phyloP scores from a whole-genome alignment of 768 basidiomycete species.

The Obba rivulosa region DNA sequence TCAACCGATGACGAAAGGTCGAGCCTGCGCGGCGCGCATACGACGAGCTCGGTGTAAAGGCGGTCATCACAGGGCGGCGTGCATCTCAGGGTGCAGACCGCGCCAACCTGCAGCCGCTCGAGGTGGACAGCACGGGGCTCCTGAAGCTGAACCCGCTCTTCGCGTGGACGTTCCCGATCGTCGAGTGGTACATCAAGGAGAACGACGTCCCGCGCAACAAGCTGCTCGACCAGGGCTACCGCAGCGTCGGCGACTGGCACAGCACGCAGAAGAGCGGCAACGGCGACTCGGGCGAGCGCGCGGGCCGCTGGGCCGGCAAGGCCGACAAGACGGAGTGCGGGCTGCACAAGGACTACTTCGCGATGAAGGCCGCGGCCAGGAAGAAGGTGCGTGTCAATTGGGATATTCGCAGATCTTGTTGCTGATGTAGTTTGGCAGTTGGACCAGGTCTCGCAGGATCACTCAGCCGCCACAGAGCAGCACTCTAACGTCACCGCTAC shows the following conservation, averaged over 20 bases:
- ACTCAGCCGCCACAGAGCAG: constrained; percentile 3
- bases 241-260: constrained; percentile 97
- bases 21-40: constrained; percentile 93
- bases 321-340: constrained; percentile 92
- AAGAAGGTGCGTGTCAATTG: constrained; percentile 16
- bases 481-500: not conserved
- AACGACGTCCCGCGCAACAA: constrained; percentile 86
- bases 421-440: not conserved
- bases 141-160: constrained; percentile 94
- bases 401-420: not conserved
- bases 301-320: constrained; percentile 88
- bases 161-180: constrained; percentile 78
- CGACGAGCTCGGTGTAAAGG: constrained; percentile 64
- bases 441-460: constrained; percentile 6
- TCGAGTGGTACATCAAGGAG: constrained; percentile 78
- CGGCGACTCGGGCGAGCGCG: constrained; percentile 72
- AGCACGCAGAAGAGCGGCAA: constrained; percentile 73
- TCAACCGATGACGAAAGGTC: constrained; percentile 45
- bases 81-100: constrained; percentile 93
- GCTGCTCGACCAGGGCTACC: constrained; percentile 87
- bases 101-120: constrained; percentile 74
- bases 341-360: constrained; percentile 86
- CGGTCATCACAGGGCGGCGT: constrained; percentile 93
- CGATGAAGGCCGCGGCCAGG: constrained; percentile 57
- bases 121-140: constrained; percentile 85